Conservation (phyloP, 768 basidiomycete species). For the Auricularia sp. region DNA sequence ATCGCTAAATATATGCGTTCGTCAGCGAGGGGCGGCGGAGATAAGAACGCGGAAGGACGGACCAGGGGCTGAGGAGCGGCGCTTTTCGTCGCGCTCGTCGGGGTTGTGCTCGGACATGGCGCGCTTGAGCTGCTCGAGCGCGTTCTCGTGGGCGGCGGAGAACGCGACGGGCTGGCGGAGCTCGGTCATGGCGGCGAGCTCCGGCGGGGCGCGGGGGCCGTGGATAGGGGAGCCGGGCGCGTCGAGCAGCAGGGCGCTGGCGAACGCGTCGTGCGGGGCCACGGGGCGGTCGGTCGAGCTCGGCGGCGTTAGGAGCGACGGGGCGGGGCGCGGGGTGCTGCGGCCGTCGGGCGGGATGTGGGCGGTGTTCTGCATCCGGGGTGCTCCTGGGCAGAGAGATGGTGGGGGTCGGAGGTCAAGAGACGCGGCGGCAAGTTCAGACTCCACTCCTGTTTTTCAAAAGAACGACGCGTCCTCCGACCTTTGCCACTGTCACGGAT, state of each 20-base stretch:
- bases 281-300: neutral
- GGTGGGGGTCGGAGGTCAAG: neutral
- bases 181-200: neutral
- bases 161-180: neutral
- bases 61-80: neutral
- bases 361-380: neutral
- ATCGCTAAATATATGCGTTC: neutral
- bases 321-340: neutral
- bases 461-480: no score
- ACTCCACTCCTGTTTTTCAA: no score
- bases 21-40: neutral
- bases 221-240: neutral
- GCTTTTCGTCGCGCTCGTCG: neutral
- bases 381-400: neutral
- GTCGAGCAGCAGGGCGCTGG: neutral
- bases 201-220: neutral
- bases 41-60: neutral
- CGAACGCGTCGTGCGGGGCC: neutral
- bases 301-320: neutral
- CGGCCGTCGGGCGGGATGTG: neutral
- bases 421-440: neutral
- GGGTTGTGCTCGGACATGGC: neutral
- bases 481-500: no score
- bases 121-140: neutral
- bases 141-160: slow-evolving; percentile 1